Conservation (phyloP, 2,329 filamentous ascomycete species). For the Escovopsis sp. region DNA sequence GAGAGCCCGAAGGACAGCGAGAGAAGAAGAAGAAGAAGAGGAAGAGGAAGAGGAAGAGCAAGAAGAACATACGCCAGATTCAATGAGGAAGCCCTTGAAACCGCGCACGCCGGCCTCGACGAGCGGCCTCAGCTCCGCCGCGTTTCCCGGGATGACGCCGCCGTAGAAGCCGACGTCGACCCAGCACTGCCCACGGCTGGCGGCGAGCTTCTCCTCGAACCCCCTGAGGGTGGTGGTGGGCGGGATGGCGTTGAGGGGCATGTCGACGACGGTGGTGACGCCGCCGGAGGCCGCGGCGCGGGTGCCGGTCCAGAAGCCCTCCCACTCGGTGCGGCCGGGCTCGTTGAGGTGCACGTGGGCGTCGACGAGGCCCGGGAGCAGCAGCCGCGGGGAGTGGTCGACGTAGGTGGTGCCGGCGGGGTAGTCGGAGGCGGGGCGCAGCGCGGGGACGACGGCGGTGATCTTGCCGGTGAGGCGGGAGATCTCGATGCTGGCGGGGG, state of each 20-base stretch:
- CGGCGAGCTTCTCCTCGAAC: conserved; percentile 71
- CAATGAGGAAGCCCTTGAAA: conserved; percentile 96
- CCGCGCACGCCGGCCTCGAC: conserved; percentile 79
- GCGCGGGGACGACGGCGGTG: conserved; percentile 53
- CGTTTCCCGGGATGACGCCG: conserved; percentile 83
- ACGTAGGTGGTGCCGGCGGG: conserved; percentile 58
- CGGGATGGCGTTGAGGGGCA: conserved; percentile 94
- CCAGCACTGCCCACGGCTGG: conserved; percentile 82
- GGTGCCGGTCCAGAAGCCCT: conserved; percentile 92
- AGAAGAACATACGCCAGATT: conserved; percentile 61
- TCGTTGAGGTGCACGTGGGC: conserved; percentile 97
- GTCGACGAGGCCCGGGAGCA: conserved; percentile 86
- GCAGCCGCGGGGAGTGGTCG: conserved; percentile 70
- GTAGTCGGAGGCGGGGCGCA: conserved; percentile 66
- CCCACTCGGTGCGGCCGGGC: conserved; percentile 93
- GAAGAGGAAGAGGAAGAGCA: no score
- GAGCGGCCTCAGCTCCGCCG: conserved; percentile 60
- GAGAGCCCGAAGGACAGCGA: no score
- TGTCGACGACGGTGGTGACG: conserved; percentile 92
- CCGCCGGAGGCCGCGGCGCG: conserved; percentile 87
- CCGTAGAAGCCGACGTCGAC: conserved; percentile 98
- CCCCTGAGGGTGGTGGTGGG: conserved; percentile 81
- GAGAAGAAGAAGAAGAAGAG: no score
- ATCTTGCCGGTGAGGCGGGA: conserved; percentile 75
- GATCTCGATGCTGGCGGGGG: conserved; percentile 70